phyloP scores from a whole-genome alignment of 2,329 filamentous ascomycete species.

The Didymella pinodella region DNA sequence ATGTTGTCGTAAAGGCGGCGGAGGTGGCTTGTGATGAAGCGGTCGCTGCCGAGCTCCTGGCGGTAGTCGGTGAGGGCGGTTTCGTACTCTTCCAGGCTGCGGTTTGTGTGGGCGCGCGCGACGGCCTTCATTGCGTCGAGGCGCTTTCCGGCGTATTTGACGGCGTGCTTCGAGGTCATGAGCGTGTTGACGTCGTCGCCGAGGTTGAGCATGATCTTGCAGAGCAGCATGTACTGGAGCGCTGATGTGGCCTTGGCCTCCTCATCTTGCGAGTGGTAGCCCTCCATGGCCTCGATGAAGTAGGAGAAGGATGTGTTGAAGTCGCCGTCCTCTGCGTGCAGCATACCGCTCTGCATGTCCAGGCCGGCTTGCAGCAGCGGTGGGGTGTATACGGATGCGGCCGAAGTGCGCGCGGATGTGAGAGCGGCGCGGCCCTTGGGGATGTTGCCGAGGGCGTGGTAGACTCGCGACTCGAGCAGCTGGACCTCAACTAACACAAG shows the following conservation, averaged over 20 bases:
- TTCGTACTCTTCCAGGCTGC: slow-evolving; percentile 97
- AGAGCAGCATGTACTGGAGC: slow-evolving; percentile 98
- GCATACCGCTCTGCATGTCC: slow-evolving; percentile 99
- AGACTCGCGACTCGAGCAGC: slow-evolving; percentile 93
- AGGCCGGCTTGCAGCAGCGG: slow-evolving; percentile 93
- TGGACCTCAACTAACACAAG: slow-evolving; percentile 97
- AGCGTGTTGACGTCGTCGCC: slow-evolving; percentile 95
- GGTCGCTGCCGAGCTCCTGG: slow-evolving; percentile 90
- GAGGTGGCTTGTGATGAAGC: slow-evolving; percentile 96
- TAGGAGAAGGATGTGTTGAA: slow-evolving; percentile 99
- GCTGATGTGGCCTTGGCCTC: slow-evolving; percentile 90
- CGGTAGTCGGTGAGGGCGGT: slow-evolving; percentile 87
- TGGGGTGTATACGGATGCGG: slow-evolving; percentile 96
- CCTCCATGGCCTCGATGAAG: slow-evolving; percentile 98
- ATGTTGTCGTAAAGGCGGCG: slow-evolving; percentile 96
- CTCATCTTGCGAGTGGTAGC: slow-evolving; percentile 94
- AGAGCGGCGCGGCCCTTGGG: slow-evolving; percentile 94
- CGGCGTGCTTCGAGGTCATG: slow-evolving; percentile 94
- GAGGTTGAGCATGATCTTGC: slow-evolving; percentile 99
- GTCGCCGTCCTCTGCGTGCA: slow-evolving; percentile 97
- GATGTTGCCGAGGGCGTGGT: slow-evolving; percentile 96
- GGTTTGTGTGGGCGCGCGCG: slow-evolving; percentile 91
- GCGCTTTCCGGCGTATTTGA: slow-evolving; percentile 94
- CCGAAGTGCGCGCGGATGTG: slow-evolving; percentile 91
- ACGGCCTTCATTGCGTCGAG: slow-evolving; percentile 99